Evolutionary conservation across 2,329 filamentous ascomycete species (phyloP), one percentile per base, ranked within the genome.

Genomic region (Stachybotrys elegans): DNA sequence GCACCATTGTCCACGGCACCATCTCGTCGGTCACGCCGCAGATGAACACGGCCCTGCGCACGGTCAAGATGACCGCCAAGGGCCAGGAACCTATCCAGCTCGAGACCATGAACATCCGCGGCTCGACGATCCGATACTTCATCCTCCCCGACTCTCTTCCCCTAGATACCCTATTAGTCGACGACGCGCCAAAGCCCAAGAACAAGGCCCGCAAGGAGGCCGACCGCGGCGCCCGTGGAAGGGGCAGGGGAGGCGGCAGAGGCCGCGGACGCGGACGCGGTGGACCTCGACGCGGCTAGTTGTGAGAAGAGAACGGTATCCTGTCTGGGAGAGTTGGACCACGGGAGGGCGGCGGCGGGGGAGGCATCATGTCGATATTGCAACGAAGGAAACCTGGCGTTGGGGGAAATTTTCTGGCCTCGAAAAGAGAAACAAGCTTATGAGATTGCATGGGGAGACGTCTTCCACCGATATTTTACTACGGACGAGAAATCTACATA

Each of bases 161-260:
- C 31, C 79, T 98, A 52, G 93, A 98, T 68, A 96, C 92, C 32
- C 79, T 98, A 43, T 79, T 98, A 50, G 90, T 98, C 56, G 93
- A 98, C 66, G 93, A 98, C 70, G 83, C 89, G 59, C 90, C 92
- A 42, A 98, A 98, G 76, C 92, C 93, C 49, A 97, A 97, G 86
- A 98, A 98, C 74, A 98, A 98, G 83, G 92, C 93, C 21, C 82
- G 92, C 63, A 98, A 98, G 78, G 93, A 97, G 72, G 78, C 76
- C 23, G 79, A 81, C 47, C 73, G 83, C 39, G 78, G 79, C 36
- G 72, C 63, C 22, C 65, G 74, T 35, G 75, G 74, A 9, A 67
- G 76, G 25, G 73, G 81, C 47, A 68, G 77, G 16, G 66, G 74
- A 17, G 65, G 77, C 22, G 72, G 76, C 23, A 63, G 76, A 40